Evolutionary conservation across 106 monocot genomes (phyloP), one percentile per base, ranked within the genome.

Genomic region (Triglochin maritima): DNA sequence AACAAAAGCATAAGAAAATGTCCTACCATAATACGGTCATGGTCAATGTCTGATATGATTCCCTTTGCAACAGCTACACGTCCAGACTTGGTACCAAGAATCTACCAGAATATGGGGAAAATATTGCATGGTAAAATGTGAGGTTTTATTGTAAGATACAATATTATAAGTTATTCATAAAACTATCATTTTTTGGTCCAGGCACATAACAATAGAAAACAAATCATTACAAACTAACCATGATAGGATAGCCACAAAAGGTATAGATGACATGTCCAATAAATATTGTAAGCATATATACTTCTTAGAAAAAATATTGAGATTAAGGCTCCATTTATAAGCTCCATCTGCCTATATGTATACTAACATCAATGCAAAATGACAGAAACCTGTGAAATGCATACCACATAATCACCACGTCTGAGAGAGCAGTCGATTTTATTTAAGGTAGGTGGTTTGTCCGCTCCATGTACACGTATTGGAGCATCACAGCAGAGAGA

Each of bases 341-440:
- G n/a, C n/a, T n/a, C n/a, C n/a, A n/a, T n/a, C n/a, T n/a, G n/a
- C n/a, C n/a, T 60, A 60, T 11, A 10, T 15, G 60, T 15, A 60
- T 9, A 44, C 16, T 45, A 46, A 48, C n/a, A 64, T 49, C 44
- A 44, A 64, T 47, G n/a, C 13, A 48, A 46, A 45, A 64, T 59
- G 59, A 59, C 41, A 13, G 59, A 17, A 29, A 5, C 7, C 16
- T 59, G 6, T n/a, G n/a, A 5, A 48, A 47, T 17, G 47, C 46
- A 29, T 91, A 98, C 91, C 88, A 98, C 96, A 88, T 76, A 81
- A 72, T 98, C 91, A 10, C 96, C 91, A 71, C 78, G 86, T 73
- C 65, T 82, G 64, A 98, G 82, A 47, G 74, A 67, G 72, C 83
- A 84, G 46, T 75, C 82, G 2, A 78, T 42, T 47, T 43, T 81